These are phyloP conservation scores for Schizochytrium sp. DNA, from an alignment of 108 stramenopile species.

Conservation along the genomic window DNA sequence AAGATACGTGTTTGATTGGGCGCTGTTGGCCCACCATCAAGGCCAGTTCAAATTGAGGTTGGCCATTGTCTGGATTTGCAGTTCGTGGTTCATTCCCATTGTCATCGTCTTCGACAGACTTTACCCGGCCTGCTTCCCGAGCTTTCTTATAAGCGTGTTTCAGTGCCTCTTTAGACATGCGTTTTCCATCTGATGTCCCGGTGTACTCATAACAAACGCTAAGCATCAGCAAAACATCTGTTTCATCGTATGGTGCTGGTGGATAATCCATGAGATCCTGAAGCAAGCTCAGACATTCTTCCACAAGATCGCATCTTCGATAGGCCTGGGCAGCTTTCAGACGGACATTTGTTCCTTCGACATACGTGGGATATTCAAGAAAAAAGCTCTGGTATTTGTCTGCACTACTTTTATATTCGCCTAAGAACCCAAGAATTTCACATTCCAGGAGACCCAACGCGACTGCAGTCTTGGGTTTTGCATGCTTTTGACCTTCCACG, in stretches of 20 bases:
- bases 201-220: constrained; percentile 49
- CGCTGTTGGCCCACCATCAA: too few species aligned
- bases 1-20: constrained; percentile 4
- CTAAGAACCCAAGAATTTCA: neutral
- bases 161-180: constrained; percentile 35
- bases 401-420: neutral
- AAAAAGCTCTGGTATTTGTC: constrained; percentile 47
- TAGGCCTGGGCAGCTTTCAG: constrained; percentile 43
- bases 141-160: constrained; percentile 41
- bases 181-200: neutral
- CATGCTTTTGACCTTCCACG: neutral
- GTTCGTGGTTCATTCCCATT: neutral
- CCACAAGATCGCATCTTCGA: constrained; percentile 34
- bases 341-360: neutral
- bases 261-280: constrained; percentile 52
- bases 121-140: constrained; percentile 24
- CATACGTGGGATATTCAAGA: neutral
- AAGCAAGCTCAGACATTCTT: neutral
- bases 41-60: neutral
- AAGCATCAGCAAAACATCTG: constrained; percentile 10
- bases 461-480: neutral
- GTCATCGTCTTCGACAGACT: neutral
- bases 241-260: constrained; percentile 27
- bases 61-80: neutral
- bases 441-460: neutral